phyloP scores from a whole-genome alignment of 306 rosid species.

The Adenanthera pavonina region DNA sequence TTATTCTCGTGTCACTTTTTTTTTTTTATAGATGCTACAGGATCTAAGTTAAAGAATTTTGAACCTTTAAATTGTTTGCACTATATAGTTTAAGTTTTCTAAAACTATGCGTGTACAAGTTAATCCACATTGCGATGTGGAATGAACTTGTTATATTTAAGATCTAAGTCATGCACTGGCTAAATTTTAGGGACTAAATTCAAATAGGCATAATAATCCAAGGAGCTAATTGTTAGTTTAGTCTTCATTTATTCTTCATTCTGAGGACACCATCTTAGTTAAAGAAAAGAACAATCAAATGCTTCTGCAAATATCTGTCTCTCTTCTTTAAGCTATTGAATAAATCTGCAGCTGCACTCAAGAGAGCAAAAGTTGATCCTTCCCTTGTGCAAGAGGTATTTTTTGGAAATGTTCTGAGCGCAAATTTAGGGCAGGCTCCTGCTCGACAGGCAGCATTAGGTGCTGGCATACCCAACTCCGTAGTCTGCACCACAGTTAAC shows the following conservation, averaged over 20 bases:
- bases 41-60: not conserved
- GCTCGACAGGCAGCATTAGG: slow-evolving; percentile 96
- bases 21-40: not conserved
- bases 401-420: slow-evolving; percentile 92
- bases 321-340: slow-evolving; percentile 1
- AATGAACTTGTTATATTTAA: not conserved
- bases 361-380: slow-evolving; percentile 82
- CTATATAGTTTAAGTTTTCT: not conserved
- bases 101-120: not conserved
- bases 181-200: not conserved
- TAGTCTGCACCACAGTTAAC: slow-evolving; percentile 87
- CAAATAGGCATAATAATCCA: not conserved
- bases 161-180: not conserved
- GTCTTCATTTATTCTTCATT: not conserved
- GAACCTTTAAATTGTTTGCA: not conserved
- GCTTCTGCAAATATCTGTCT: not conserved
- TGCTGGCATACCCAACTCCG: slow-evolving; percentile 91
- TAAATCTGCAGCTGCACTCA: slow-evolving; percentile 74
- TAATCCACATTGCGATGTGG: not conserved
- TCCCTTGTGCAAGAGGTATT: slow-evolving; percentile 93
- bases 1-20: not conserved
- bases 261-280: not conserved
- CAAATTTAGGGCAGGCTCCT: slow-evolving; percentile 97
- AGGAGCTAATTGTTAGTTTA: not conserved
- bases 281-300: not conserved